Conservation (phyloP, 2,329 filamentous ascomycete species). For the Sporothrix humicola region DNA sequence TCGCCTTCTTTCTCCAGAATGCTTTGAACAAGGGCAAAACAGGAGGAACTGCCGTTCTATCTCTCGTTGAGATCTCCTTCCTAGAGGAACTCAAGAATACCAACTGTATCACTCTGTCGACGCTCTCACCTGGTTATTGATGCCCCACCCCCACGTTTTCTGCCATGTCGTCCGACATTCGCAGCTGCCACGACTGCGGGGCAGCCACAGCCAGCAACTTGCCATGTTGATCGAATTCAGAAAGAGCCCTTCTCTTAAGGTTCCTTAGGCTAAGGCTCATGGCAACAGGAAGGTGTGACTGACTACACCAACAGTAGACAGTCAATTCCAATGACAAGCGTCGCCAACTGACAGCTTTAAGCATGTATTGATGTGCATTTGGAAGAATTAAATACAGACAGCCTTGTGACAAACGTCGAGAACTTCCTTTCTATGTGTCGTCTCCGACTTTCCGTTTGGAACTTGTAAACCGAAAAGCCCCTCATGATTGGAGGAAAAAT, state of each 20-base stretch:
- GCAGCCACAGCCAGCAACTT: background rate
- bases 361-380: background rate
- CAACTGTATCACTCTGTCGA: background rate
- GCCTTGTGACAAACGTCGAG: background rate
- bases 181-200: slow-evolving; percentile 17
- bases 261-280: background rate
- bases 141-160: slow-evolving; percentile 31
- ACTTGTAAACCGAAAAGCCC: background rate
- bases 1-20: background rate
- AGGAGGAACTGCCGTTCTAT: background rate
- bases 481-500: slow-evolving; percentile 34
- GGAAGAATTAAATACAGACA: background rate
- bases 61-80: background rate
- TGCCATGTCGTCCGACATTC: background rate
- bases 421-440: background rate
- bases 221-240: background rate
- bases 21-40: background rate
- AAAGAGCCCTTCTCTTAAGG: background rate
- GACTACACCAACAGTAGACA: background rate
- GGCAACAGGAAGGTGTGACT: background rate
- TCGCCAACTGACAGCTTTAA: background rate
- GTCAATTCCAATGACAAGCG: background rate
- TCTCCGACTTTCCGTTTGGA: background rate
- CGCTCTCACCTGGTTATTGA: background rate
- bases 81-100: background rate